These are phyloP conservation scores for Cystobasidium slooffiae DNA, from an alignment of 1,284 basidiomycete genomes.

Conservation along the genomic window DNA sequence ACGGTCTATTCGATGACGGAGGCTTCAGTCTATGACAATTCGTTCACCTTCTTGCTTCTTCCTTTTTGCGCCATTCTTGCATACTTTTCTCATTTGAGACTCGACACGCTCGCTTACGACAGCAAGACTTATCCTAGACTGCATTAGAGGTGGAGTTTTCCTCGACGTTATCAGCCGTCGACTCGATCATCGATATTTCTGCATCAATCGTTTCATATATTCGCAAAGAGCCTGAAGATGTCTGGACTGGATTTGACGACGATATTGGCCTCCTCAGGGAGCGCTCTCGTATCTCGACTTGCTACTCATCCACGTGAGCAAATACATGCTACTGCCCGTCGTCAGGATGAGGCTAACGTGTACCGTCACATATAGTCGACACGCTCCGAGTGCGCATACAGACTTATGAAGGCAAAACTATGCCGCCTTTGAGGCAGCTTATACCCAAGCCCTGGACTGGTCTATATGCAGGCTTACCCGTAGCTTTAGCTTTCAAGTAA, in stretches of 20 bases:
- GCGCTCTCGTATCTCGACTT: conserved; percentile 46
- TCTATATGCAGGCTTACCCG: conserved; percentile 50
- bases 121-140: too few relatives aligned
- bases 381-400: conserved; percentile 51
- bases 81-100: too few relatives aligned
- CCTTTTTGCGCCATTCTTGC: too few relatives aligned
- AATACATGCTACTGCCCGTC: neutral
- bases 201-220: neutral
- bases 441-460: conserved; percentile 46
- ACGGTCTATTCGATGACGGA: too few relatives aligned
- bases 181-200: neutral
- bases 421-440: conserved; percentile 48
- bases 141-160: neutral
- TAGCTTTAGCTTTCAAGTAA: conserved; percentile 50
- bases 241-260: conserved; percentile 47
- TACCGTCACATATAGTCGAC: conserved; percentile 44
- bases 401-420: conserved; percentile 46
- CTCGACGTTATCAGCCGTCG: neutral
- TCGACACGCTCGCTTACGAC: too few relatives aligned
- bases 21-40: too few relatives aligned
- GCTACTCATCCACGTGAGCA: conserved; percentile 50
- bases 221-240: conserved; percentile 18
- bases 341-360: neutral
- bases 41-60: too few relatives aligned
- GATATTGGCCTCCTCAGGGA: conserved; percentile 47